Conservation (phyloP, 768 basidiomycete genomes). For the Calocera viscosa region DNA sequence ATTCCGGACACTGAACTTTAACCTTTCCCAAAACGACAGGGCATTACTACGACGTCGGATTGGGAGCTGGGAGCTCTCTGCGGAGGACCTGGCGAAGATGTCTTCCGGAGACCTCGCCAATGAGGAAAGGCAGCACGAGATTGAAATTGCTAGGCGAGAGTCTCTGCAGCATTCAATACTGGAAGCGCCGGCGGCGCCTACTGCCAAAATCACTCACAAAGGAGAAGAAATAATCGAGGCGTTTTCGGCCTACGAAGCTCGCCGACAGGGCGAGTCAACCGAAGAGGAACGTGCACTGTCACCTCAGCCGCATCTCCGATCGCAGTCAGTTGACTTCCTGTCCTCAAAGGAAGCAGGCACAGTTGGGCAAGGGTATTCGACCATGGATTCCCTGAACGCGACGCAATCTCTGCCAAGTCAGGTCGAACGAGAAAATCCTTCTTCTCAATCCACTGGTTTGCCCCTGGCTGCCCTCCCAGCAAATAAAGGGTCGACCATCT, state of each 20-base stretch:
- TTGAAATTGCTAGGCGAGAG: constrained; percentile 69
- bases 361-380: too few species aligned
- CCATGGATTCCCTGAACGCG: too few species aligned
- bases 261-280: not conserved
- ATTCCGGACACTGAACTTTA: constrained; percentile 81
- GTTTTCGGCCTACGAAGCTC: not conserved
- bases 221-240: constrained; percentile 84
- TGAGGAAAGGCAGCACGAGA: constrained; percentile 73
- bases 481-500: too few species aligned
- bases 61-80: constrained; percentile 48
- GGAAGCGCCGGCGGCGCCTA: constrained; percentile 36
- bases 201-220: constrained; percentile 80
- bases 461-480: too few species aligned
- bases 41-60: constrained; percentile 68
- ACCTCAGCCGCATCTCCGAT: not conserved
- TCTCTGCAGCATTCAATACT: constrained; percentile 76
- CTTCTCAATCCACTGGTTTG: too few species aligned
- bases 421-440: too few species aligned
- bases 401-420: too few species aligned
- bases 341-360: too few species aligned
- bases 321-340: too few species aligned
- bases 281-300: not conserved
- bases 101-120: constrained; percentile 80
- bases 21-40: constrained; percentile 72
- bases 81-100: constrained; percentile 68